Evolutionary conservation across 768 basidiomycete genomes (phyloP).

Genomic region (Russula sp.): DNA sequence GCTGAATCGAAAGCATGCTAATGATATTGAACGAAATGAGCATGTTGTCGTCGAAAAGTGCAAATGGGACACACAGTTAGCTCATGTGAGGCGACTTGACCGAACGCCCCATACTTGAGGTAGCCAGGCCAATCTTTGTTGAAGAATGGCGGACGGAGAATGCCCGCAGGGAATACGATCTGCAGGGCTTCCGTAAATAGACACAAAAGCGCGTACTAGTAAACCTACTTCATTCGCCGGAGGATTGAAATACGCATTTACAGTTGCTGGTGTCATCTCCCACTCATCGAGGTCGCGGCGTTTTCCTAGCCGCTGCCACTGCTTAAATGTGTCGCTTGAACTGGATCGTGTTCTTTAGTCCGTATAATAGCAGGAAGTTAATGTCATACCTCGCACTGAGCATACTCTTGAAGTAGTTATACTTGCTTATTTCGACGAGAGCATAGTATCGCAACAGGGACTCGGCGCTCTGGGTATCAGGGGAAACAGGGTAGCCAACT

Average conservation of each 20-base stretch:
- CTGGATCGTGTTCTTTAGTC: constrained; percentile 38
- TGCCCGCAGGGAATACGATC: constrained; percentile 97
- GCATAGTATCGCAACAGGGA: constrained; percentile 75
- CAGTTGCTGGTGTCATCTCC: constrained; percentile 85
- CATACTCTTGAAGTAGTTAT: constrained; percentile 84
- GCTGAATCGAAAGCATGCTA: constrained; percentile 91
- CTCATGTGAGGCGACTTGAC: constrained; percentile 90
- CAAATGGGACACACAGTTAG: constrained; percentile 56
- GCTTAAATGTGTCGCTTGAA: constrained; percentile 57
- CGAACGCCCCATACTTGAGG: constrained; percentile 89
- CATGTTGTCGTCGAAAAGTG: neutral
- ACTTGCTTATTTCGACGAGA: constrained; percentile 57
- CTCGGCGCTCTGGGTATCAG: constrained; percentile 68
- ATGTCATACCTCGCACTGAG: constrained; percentile 53
- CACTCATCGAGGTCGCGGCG: constrained; percentile 68
- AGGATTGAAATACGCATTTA: constrained; percentile 87
- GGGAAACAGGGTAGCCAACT: constrained; percentile 89
- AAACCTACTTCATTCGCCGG: constrained; percentile 75
- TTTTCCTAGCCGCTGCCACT: constrained; percentile 74
- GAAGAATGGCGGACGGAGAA: constrained; percentile 92
- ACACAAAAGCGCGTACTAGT: neutral
- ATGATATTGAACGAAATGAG: constrained; percentile 1
- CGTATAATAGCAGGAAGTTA: constrained; percentile 28
- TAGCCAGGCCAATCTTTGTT: constrained; percentile 82
- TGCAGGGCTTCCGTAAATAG: constrained; percentile 34